Evolutionary conservation across 2,329 filamentous ascomycete genomes (phyloP), one percentile per base, ranked within the genome.

Genomic region (Aspergillus chevalieri): DNA sequence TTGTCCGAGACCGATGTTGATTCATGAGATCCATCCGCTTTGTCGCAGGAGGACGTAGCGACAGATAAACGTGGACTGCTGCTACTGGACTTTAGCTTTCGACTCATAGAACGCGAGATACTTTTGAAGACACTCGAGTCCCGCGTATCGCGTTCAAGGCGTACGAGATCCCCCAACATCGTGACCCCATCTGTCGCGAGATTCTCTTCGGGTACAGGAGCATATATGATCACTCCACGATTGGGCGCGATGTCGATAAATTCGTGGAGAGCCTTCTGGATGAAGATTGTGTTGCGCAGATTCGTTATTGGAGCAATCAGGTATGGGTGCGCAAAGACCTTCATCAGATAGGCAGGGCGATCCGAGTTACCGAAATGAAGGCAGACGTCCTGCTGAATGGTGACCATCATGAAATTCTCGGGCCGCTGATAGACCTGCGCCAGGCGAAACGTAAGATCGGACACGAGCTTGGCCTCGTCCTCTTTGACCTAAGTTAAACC

Each of bases 301-400:
- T 95, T 95, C 47, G 82, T 88, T 3, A 83, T 79, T 0, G 87
- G 81, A 52, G 85, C 83, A 50, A 93, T 73, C 55, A 88, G 79
- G 9, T 76, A 76, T 1, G 86, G 78, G 8, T 93, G 75, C 0
- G 88, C 84, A 33, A 80, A 84, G 51, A 95, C 80, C 30, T 82
- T 85, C 61, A 95, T 75, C 52, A 84, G 79, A 63, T 95, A 96
- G 17, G 88, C 87, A 3, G 88, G 86, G 46, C 90, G 85, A 55
- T 88, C 86, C 4, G 82, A 84, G 33, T 84, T 86, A 2, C 82
- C 86, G 52, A 92, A 85, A 48, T 89, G 74, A 58, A 95, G 80
- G 62, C 85, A 87, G 12, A 81, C 79, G 22, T 85, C 84, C 61
- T 93, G 87, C 39, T 86, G 80, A n/a, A 95, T 72, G 2, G 82